Percentiles rank a stretch among this genome's conserved stretches.
Conservation (phyloP, 331 rosid genomes). For the Dryas integrifolia region DNA sequence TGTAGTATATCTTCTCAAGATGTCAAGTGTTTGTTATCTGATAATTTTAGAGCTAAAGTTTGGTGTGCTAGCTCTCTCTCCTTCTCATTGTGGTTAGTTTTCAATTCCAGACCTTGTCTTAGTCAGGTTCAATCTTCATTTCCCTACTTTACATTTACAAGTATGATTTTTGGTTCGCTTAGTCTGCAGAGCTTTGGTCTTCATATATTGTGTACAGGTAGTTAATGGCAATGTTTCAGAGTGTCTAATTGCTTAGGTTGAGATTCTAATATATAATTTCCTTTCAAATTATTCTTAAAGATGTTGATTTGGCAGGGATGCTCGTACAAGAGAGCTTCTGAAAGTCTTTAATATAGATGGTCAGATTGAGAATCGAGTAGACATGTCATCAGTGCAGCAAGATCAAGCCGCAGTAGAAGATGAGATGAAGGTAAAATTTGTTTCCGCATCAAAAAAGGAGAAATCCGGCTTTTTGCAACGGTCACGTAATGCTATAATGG, state of each 20-base stretch:
- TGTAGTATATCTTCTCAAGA: conserved; percentile 95
- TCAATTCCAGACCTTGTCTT: conserved; percentile 9
- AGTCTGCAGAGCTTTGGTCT: too few relatives aligned
- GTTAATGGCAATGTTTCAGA: too few relatives aligned
- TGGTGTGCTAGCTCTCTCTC: conserved; percentile 77
- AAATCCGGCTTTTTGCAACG: conserved; percentile 89
- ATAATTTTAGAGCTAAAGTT: conserved; percentile 63
- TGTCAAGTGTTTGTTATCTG: conserved; percentile 69
- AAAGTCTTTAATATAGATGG: conserved; percentile 91
- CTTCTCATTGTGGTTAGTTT: conserved; percentile 78
- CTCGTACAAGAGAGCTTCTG: conserved; percentile 82
- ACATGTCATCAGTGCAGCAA: conserved; percentile 65
- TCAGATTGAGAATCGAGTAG: conserved; percentile 85
- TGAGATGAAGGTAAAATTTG: conserved; percentile 75
- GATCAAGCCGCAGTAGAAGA: conserved; percentile 79
- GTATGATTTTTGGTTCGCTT: too few relatives aligned
- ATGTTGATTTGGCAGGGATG: conserved; percentile 60
- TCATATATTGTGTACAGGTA: too few relatives aligned
- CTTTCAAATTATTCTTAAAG: conserved; percentile 1
- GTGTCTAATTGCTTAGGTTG: too few relatives aligned
- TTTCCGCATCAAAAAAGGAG: conserved; percentile 74
- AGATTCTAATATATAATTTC: not conserved
- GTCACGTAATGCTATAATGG: conserved; percentile 89
- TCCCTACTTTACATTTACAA: too few relatives aligned
- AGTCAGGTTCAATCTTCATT: too few relatives aligned